Evolutionary conservation across 768 basidiomycete species (phyloP).

Genomic region (Boletus speciosus): DNA sequence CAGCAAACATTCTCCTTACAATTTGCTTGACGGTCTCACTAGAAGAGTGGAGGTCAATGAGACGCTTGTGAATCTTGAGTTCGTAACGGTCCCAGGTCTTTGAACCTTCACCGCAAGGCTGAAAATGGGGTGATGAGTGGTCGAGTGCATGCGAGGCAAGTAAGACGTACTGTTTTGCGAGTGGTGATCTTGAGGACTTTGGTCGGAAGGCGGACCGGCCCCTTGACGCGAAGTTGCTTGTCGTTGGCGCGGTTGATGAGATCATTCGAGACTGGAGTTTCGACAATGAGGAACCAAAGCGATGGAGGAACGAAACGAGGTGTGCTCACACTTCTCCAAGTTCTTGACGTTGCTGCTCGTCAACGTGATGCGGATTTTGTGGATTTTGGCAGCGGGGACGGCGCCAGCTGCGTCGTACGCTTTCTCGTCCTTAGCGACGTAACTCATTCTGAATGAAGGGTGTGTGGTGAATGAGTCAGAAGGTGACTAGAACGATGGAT

Average conservation of each 20-base stretch:
- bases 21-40: constrained; percentile 99
- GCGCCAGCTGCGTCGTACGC: constrained; percentile 95
- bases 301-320: neutral
- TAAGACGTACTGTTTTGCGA: constrained; percentile 83
- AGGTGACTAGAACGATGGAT: constrained; percentile 56
- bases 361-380: constrained; percentile 99
- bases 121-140: constrained; percentile 2
- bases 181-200: constrained; percentile 99
- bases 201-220: constrained; percentile 97
- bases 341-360: constrained; percentile 97
- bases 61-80: constrained; percentile 98
- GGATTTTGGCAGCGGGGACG: constrained; percentile 85
- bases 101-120: constrained; percentile 99
- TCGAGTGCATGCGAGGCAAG: neutral
- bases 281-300: neutral
- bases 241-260: constrained; percentile 99
- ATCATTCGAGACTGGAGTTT: constrained; percentile 77
- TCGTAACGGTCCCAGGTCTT: constrained; percentile 99
- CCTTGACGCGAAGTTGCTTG: constrained; percentile 98
- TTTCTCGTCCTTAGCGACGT: constrained; percentile 98
- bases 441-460: constrained; percentile 68
- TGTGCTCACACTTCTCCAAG: constrained; percentile 88
- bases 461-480: constrained; percentile 58
- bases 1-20: constrained; percentile 49
- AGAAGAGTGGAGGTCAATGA: constrained; percentile 98